These are phyloP conservation scores for Diaporthe sp. DNA, from an alignment of 2,329 filamentous ascomycete genomes.

Conservation along the genomic window DNA sequence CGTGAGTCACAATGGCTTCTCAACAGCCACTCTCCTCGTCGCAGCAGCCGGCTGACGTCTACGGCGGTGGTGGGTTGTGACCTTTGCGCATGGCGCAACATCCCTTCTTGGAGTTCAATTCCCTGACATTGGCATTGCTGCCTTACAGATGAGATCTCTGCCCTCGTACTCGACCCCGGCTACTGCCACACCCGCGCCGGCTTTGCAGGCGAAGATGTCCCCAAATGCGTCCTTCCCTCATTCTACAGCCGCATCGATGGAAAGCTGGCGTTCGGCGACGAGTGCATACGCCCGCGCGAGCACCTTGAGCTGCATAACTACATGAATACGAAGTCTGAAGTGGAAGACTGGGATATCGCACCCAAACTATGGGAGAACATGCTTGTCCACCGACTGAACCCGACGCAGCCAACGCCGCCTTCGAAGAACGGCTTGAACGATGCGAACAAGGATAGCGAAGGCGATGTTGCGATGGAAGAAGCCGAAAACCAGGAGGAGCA, in stretches of 20 bases:
- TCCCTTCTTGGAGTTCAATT: conserved; percentile 34
- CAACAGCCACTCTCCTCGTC: conserved; percentile 64
- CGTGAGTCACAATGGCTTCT: conserved; percentile 57
- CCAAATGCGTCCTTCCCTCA: conserved; percentile 91
- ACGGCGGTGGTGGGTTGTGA: conserved; percentile 69
- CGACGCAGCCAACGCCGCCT: conserved; percentile 75
- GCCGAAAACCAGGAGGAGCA: conserved; percentile 62
- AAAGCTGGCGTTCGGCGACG: conserved; percentile 84
- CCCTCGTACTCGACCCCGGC: conserved; percentile 94
- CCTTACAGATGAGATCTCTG: conserved; percentile 88
- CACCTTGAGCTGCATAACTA: conserved; percentile 91
- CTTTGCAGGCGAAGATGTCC: conserved; percentile 97
- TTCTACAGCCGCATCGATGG: conserved; percentile 79
- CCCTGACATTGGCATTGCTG: conserved; percentile 33
- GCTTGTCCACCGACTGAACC: conserved; percentile 88
- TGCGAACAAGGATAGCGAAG: conserved; percentile 68
- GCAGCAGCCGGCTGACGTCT: conserved; percentile 70
- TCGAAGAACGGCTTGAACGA: conserved; percentile 85
- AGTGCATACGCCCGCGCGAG: conserved; percentile 81
- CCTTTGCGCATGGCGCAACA: conserved; percentile 32
- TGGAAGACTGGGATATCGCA: conserved; percentile 96
- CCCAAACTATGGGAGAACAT: conserved; percentile 92
- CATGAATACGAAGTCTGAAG: conserved; percentile 87
- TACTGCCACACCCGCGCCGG: conserved; percentile 92
- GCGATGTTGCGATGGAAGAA: conserved; percentile 69